A percentile compares a stretch with the other conserved stretches of the same genome.
phyloP scores from a whole-genome alignment of 2,329 filamentous ascomycete species.

The Sarocladium oryzae region DNA sequence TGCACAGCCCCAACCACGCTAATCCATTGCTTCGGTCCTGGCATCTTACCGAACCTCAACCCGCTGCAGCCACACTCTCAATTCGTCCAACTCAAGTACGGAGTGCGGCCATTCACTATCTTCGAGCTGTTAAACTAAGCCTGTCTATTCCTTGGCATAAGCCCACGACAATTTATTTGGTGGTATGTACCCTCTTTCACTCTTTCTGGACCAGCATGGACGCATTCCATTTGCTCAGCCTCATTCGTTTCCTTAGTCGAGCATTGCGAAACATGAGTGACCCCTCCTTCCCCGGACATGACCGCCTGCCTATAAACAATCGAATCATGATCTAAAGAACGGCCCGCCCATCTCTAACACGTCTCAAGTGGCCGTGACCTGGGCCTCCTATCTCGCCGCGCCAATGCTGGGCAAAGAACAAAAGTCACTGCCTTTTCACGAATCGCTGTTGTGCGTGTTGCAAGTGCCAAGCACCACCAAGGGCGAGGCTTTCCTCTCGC shows the following conservation, averaged over 20 bases:
- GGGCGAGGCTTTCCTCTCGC: too few species aligned
- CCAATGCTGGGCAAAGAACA: constrained; percentile 2
- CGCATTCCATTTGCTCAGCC: neutral
- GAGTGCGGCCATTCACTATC: neutral
- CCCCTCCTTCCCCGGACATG: neutral
- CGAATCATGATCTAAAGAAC: neutral
- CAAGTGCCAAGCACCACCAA: neutral
- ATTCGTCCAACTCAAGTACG: neutral
- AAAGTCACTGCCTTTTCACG: too few species aligned
- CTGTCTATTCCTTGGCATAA: neutral
- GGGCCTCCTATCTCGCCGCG: neutral
- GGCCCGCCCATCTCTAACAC: constrained; percentile 5
- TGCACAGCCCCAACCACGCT: neutral
- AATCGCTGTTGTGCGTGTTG: neutral
- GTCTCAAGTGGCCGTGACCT: constrained; percentile 2
- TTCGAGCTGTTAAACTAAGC: neutral
- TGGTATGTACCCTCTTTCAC: neutral
- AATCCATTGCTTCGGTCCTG: neutral
- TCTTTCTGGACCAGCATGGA: neutral
- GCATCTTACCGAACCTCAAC: neutral
- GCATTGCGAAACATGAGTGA: neutral
- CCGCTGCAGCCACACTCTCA: constrained; percentile 5
- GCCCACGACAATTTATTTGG: neutral
- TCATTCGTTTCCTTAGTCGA: neutral
- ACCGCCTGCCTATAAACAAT: neutral